Percentiles rank a stretch among this genome's conserved stretches.
Conservation (phyloP, 169 alveolate genomes). For the Eimeria praecox region DNA sequence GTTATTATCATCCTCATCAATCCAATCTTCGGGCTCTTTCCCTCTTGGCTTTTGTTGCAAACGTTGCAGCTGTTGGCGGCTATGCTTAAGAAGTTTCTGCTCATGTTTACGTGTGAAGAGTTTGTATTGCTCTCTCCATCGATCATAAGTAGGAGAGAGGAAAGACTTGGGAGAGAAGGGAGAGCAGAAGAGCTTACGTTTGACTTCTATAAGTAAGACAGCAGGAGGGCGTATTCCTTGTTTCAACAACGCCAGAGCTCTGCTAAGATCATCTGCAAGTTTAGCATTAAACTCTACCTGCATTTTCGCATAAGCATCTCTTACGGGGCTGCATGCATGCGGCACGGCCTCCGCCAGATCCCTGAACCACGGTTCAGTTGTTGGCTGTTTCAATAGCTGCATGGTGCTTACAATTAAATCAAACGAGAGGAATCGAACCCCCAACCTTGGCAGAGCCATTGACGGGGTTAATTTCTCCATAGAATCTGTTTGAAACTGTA, state of each 20-base stretch:
- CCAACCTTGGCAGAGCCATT: neutral
- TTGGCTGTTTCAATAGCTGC: neutral
- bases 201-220: neutral
- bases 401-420: neutral
- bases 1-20: neutral
- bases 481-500: neutral
- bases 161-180: neutral
- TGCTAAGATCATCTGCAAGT: neutral
- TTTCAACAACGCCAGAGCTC: neutral
- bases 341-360: neutral
- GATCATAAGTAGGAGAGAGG: neutral
- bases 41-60: neutral
- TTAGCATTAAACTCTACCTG: neutral
- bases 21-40: neutral
- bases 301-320: neutral
- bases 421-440: neutral
- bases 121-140: neutral
- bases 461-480: neutral
- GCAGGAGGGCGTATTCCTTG: neutral
- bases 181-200: neutral
- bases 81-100: neutral
- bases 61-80: neutral
- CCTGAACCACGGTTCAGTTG: neutral
- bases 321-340: neutral
- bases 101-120: neutral